These are phyloP conservation scores for Hordeum vulgare DNA, from an alignment of 176 grass and related monocot species.

Conservation along the genomic window MorexV3_pseudomolecules_assembly NC_058520.1:498353126-498353625, in stretches of 20 bases:
- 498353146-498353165: too few relatives aligned
- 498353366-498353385: slow-evolving; percentile 8
- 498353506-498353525: background rate
- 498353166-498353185: too few relatives aligned
- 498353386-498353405: background rate
- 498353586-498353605: background rate
- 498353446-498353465: background rate
- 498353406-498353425: background rate
- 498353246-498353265: too few relatives aligned
- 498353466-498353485: background rate
- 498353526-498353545: background rate
- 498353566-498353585: background rate
- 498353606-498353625: background rate
- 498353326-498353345: background rate
- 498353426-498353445: background rate
- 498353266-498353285: too few relatives aligned
- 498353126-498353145: too few relatives aligned
- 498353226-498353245: too few relatives aligned
- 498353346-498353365: background rate
- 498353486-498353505: background rate
- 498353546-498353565: background rate
- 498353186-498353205: too few relatives aligned
- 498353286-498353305: too few relatives aligned
- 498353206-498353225: too few relatives aligned
- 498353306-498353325: too few relatives aligned